Base-by-base conservation (phyloP, 495 filamentous ascomycete species). In the Aspergillus funiculosus region DNA sequence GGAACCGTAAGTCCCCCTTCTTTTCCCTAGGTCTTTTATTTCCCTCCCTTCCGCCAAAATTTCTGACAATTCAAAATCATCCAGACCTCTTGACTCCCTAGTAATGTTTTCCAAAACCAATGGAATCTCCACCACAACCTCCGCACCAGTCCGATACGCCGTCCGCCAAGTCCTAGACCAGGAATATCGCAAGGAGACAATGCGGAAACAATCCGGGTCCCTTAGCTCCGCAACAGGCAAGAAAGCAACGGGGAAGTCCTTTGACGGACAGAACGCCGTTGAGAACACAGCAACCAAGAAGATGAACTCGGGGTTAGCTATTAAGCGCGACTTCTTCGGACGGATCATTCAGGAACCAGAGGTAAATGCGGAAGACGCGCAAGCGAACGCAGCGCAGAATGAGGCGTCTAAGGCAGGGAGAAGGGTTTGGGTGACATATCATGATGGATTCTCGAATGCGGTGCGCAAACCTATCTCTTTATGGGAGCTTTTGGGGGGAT, bases 401-500 rank as follows among this genome's bases (percentile, higher is more conserved):
- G 68, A 71, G 21, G 39, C 43, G 42, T 64, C 52, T 3, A 64
- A 67, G 34, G 54, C 67, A 32, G 78, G 77, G 34, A 68, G 66
- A 15, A 83, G 81, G 58, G 83, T 94, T 8, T 98, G 92, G 91
- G 82, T 95, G 17, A 95, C 82, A 49, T 98, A 85, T 61, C 84
- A 96, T 57, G 92, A 97, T 66, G 92, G 92, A n/a, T 83, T 87
- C 60, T 92, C 87, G 52, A 97, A 97, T 69, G 92, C 92, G 7
- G 92, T 98, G 31, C 78, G 87, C 60, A 97, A 96, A 62, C 89
- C 89, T 3, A 78, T 98, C 48, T 85, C 84, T 28, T 61, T 98
- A 66, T 80, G 81, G 48, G 92, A 98, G 61, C 72, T 98, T 52
- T 67, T 98, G 73, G 59, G 58, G 21, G 69, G 64, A 6, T 30